Base-by-base conservation (phyloP, 2,329 filamentous ascomycete genomes). In the Ilyonectria robusta region DNA sequence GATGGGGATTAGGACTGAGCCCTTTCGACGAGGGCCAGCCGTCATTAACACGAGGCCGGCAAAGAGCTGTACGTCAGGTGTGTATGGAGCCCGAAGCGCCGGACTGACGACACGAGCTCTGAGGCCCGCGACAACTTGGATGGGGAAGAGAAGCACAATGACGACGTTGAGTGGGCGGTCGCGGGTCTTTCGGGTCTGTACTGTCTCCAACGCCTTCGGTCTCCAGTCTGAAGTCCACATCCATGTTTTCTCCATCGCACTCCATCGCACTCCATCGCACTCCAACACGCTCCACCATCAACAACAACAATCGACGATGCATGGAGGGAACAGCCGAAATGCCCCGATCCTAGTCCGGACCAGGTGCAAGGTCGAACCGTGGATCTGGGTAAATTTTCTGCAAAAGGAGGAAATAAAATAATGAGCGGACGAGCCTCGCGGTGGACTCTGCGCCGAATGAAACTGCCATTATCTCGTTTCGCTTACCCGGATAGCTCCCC, bases 391-490 rank as follows among this genome's bases (percentile, higher is more conserved):
- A 37, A 13, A 60, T 51, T 54, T 51, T 65, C 51, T 59, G 40
- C 54, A 60, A 56, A 46, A 69, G 59, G 66, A 73, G 63, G 62
- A 70, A 69, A 75, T 64, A 66, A 62, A 42, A 62, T 56, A 65
- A 62, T 60, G 35, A 70, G 54, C 65, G 73, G 68, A 68, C 67
- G 69, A 72, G 73, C 73, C 72, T 67, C 53, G 37, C 31, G 23
- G 69, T 64, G 73, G 58, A 70, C 70, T 59, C 62, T 66, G 73
- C 71, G 65, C 51, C 61, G 67, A 56, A 55, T 63, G 64, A 75
- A 74, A 75, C 72, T 69, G 73, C 59, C 69, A 56, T 71, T 67
- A 66, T 72, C 70, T 75, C 68, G 64, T 72, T 72, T 74, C 69
- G 65, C 72, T 72, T 66, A 67, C 55, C 69, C 72, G 73, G 70